Evolutionary conservation across 306 rosid species (phyloP).

Genomic region (Cucurbita ficifolia): DNA sequence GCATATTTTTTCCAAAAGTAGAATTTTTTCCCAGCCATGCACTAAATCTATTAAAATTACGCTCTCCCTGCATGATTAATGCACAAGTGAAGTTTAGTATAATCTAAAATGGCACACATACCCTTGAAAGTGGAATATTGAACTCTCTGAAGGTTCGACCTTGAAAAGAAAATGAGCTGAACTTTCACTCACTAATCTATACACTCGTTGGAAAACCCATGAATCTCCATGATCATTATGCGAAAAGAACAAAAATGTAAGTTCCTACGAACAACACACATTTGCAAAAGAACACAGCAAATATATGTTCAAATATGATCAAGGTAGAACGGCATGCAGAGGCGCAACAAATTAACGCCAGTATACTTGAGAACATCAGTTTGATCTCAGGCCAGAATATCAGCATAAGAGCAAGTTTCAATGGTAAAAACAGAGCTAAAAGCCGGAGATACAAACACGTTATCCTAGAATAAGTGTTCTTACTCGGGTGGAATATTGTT

Average conservation of each 20-base stretch:
- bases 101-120: not conserved
- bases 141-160: not conserved
- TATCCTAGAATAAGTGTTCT: not conserved
- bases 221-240: not conserved
- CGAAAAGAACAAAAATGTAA: not conserved
- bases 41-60: slow-evolving; percentile 80
- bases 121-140: not conserved
- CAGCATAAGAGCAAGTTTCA: not conserved
- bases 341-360: not conserved
- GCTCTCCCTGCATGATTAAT: slow-evolving; percentile 49
- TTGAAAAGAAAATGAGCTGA: not conserved
- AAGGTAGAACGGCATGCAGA: not conserved
- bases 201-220: not conserved
- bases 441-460: not conserved
- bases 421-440: not conserved
- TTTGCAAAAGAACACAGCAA: not conserved
- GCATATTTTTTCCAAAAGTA: slow-evolving; percentile 53
- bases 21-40: slow-evolving; percentile 98
- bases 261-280: not conserved
- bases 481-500: not conserved
- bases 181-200: not conserved
- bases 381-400: not conserved
- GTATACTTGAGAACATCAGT: not conserved
- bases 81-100: not conserved
- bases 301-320: not conserved